Percentiles rank a stretch among this genome's conserved stretches.
These are phyloP conservation scores for Serendipita sp. DNA, from an alignment of 768 basidiomycete species.

Conservation along the genomic window DNA sequence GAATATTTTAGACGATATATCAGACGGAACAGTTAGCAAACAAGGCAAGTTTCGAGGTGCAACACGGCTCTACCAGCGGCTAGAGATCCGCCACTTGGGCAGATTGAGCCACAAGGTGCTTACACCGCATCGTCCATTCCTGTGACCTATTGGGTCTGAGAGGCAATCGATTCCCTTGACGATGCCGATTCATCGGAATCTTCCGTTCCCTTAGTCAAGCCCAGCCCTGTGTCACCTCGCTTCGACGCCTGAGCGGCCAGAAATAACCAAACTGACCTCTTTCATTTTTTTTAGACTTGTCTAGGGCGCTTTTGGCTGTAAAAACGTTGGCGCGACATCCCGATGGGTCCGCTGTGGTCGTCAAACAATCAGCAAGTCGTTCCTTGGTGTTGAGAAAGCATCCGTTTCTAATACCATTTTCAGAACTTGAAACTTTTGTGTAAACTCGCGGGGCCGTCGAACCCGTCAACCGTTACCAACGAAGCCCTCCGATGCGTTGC, in stretches of 20 bases:
- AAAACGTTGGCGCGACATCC: conserved; percentile 62
- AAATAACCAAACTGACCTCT: not conserved
- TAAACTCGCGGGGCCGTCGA: conserved; percentile 31
- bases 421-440: conserved; percentile 42
- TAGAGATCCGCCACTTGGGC: not conserved
- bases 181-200: not conserved
- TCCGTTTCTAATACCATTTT: not conserved
- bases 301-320: conserved; percentile 48
- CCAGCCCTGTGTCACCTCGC: not conserved
- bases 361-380: conserved; percentile 22
- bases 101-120: conserved; percentile 6
- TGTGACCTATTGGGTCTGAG: too few species aligned
- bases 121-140: not conserved
- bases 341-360: conserved; percentile 46
- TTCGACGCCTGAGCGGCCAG: not conserved
- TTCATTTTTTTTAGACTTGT: conserved; percentile 36
- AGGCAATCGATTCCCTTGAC: not conserved
- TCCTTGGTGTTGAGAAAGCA: conserved; percentile 6
- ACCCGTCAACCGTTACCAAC: conserved; percentile 39
- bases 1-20: conserved; percentile 43
- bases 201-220: not conserved
- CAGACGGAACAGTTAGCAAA: conserved; percentile 16
- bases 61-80: not conserved
- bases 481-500: conserved; percentile 66
- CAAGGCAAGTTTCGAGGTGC: conserved; percentile 19